Evolutionary conservation across 2,329 filamentous ascomycete species (phyloP).

Genomic region (Septoria linicola): DNA sequence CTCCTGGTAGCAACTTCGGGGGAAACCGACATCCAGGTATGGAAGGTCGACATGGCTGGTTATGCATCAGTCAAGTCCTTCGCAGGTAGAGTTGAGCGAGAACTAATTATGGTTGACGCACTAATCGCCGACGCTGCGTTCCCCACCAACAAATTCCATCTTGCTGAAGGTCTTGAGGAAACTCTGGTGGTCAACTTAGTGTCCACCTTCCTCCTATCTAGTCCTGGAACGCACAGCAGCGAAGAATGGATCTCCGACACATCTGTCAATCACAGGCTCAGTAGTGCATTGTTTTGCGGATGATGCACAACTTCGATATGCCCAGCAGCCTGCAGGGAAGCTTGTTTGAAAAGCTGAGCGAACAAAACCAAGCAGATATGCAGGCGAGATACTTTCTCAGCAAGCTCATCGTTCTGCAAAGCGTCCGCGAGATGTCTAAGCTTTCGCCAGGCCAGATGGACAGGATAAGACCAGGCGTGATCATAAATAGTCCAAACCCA

Average conservation of each 20-base stretch:
- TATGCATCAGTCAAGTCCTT: conserved; percentile 38
- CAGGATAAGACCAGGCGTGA: conserved; percentile 35
- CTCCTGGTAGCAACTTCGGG: conserved; percentile 36
- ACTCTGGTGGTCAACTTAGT: conserved; percentile 55
- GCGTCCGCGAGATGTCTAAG: conserved; percentile 20
- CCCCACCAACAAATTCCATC: conserved; percentile 35
- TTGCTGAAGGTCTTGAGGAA: conserved; percentile 48
- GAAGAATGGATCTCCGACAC: conserved; percentile 25
- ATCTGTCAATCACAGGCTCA: conserved; percentile 41
- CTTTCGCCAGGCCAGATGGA: conserved; percentile 9
- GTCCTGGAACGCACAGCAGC: conserved; percentile 47
- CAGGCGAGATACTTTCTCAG: conserved; percentile 22
- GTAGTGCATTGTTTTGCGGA: conserved; percentile 45
- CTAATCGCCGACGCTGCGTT: conserved; percentile 40
- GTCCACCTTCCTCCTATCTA: conserved; percentile 51
- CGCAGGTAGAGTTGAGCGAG: conserved; percentile 24
- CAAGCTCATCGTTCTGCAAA: conserved; percentile 27
- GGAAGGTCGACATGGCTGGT: conserved; percentile 44
- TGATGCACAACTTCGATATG: conserved; percentile 51
- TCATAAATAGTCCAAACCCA: conserved; percentile 51
- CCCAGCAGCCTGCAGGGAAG: conserved; percentile 20
- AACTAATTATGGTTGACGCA: conserved; percentile 28
- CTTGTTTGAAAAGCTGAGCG: conserved; percentile 17
- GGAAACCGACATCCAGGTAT: conserved; percentile 41
- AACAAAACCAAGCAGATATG: conserved; percentile 20